Evolutionary conservation across 1,284 basidiomycete species (phyloP).

Genomic region (Rugiboletus extremiorientalis): DNA sequence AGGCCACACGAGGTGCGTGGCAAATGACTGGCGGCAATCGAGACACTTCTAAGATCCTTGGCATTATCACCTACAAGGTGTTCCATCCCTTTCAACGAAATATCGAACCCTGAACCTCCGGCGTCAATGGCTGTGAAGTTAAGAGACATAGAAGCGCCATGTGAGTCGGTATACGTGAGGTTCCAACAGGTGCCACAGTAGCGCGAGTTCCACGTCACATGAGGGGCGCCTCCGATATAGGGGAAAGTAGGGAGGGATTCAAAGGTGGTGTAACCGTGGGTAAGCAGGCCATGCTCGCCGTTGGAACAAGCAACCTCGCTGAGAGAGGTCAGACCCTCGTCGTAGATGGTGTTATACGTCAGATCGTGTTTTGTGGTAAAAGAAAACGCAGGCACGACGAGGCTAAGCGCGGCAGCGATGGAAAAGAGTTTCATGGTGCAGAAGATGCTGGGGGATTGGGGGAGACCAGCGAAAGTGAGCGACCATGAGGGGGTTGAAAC

Average conservation of each 20-base stretch:
- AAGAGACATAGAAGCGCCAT: slow-evolving; percentile 20
- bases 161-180: slow-evolving; percentile 32
- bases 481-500: neutral
- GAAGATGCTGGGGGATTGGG: neutral
- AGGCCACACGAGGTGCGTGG: slow-evolving; percentile 15
- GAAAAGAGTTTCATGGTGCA: slow-evolving; percentile 14
- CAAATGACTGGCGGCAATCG: slow-evolving; percentile 10
- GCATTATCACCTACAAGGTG: slow-evolving; percentile 12
- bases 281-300: slow-evolving; percentile 40
- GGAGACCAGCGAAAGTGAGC: neutral
- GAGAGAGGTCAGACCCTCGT: slow-evolving; percentile 35
- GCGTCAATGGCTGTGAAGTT: slow-evolving; percentile 38
- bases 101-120: slow-evolving; percentile 44
- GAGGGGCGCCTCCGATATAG: slow-evolving; percentile 45
- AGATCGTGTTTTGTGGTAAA: slow-evolving; percentile 14
- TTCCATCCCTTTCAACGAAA: slow-evolving; percentile 31
- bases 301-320: slow-evolving; percentile 48
- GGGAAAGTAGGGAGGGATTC: slow-evolving; percentile 50
- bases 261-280: slow-evolving; percentile 43
- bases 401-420: neutral
- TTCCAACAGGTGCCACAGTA: slow-evolving; percentile 29
- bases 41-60: slow-evolving; percentile 1
- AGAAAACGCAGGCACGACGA: slow-evolving; percentile 4
- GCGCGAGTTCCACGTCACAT: slow-evolving; percentile 29
- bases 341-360: slow-evolving; percentile 36